phyloP scores from a whole-genome alignment of 306 rosid species.

The Pyrus betulifolia region DNA sequence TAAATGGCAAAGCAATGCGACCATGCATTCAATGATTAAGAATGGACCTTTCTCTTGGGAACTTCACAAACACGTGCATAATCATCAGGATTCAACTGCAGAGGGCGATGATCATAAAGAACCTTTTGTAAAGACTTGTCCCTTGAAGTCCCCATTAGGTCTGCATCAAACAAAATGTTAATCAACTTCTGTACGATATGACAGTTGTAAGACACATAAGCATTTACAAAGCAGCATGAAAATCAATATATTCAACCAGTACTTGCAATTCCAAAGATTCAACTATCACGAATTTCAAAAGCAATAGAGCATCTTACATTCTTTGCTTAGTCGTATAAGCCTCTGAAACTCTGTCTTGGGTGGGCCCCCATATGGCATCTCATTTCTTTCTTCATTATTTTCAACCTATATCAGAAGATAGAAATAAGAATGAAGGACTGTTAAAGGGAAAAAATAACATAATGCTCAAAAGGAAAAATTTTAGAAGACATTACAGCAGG shows the following conservation, averaged over 20 bases:
- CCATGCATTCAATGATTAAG: neutral
- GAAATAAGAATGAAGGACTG: neutral
- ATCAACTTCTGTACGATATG: neutral
- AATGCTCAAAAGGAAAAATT: neutral
- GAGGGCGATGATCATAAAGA: slow-evolving; percentile 61
- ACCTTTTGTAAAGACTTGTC: neutral
- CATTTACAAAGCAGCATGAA: neutral
- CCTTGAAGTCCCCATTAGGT: slow-evolving; percentile 15
- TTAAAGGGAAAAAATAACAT: neutral
- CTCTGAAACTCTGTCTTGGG: slow-evolving; percentile 56
- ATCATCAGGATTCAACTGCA: slow-evolving; percentile 52
- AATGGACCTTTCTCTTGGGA: slow-evolving; percentile 58
- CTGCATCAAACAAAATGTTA: slow-evolving; percentile 19
- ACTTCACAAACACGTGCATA: slow-evolving; percentile 54
- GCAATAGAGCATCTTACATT: slow-evolving; percentile 27
- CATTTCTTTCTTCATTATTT: slow-evolving; percentile 45
- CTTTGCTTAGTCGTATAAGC: slow-evolving; percentile 41
- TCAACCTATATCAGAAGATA: slow-evolving; percentile 28
- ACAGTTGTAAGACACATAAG: neutral
- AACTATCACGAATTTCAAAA: neutral
- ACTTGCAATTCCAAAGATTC: neutral
- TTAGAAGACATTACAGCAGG: slow-evolving; percentile 38
- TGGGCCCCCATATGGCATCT: slow-evolving; percentile 29
- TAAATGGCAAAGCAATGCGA: neutral
- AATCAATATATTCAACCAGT: neutral